Evolutionary conservation across 805 yeast species (phyloP).

Genomic region (Starmerella cellae): DNA sequence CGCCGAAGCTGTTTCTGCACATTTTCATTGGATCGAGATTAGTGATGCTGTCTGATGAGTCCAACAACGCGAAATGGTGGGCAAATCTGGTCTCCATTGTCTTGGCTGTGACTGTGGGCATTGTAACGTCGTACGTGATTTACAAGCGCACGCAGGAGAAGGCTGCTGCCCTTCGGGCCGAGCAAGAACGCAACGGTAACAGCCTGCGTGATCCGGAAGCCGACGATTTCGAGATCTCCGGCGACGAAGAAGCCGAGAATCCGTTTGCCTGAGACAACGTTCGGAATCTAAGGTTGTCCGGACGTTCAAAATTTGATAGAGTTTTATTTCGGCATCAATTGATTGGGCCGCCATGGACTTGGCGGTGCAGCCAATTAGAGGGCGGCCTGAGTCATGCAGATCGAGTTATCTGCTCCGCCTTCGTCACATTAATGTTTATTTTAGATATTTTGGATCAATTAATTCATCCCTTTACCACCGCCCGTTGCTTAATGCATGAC

Average conservation of each 20-base stretch:
- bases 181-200: neutral
- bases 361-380: too few species aligned
- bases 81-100: conserved; percentile 51
- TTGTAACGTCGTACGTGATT: conserved; percentile 51
- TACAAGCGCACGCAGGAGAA: conserved; percentile 37
- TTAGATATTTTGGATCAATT: too few species aligned
- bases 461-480: too few species aligned
- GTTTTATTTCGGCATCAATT: too few species aligned
- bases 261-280: too few species aligned
- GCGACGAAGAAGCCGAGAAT: conserved; percentile 13
- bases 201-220: conserved; percentile 18
- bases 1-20: conserved; percentile 71
- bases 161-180: conserved; percentile 23
- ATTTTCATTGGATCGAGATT: conserved; percentile 67
- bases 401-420: too few species aligned
- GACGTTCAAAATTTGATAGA: too few species aligned
- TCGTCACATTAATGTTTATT: too few species aligned
- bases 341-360: too few species aligned
- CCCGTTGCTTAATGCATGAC: too few species aligned
- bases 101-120: conserved; percentile 42
- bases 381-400: too few species aligned
- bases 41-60: conserved; percentile 46
- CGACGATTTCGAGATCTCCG: conserved; percentile 24
- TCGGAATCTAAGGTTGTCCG: too few species aligned
- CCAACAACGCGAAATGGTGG: conserved; percentile 38